Conservation (phyloP, 805 yeast genomes). For the Starmerella geochares region DNA sequence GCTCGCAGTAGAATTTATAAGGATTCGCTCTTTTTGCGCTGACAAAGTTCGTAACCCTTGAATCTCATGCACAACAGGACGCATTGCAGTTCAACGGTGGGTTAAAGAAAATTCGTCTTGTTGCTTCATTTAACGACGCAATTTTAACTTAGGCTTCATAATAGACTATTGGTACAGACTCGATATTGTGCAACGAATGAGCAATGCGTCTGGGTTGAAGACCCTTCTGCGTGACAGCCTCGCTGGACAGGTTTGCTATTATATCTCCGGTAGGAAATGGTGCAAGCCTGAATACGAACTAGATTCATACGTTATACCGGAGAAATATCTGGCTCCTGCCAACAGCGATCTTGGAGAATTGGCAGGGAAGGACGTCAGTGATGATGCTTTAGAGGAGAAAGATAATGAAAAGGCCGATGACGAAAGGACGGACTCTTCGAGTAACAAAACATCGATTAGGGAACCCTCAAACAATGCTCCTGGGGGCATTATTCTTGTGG, state of each 20-base stretch:
- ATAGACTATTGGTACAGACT: too few species aligned
- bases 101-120: too few species aligned
- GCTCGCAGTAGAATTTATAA: not conserved
- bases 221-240: not conserved
- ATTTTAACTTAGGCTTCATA: too few species aligned
- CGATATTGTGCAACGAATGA: not conserved
- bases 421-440: too few species aligned
- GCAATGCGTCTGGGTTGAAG: not conserved
- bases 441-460: too few species aligned
- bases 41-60: not conserved
- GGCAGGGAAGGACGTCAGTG: too few species aligned
- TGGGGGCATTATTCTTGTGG: conserved; percentile 22
- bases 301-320: not conserved
- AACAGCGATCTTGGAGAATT: too few species aligned
- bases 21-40: not conserved
- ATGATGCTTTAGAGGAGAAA: too few species aligned
- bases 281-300: not conserved
- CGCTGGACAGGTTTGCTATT: not conserved
- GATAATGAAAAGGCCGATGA: too few species aligned
- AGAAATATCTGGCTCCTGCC: not conserved
- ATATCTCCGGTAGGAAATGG: not conserved
- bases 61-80: not conserved
- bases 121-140: too few species aligned
- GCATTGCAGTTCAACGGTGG: not conserved
- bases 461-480: not conserved